Evolutionary conservation across 768 basidiomycete genomes (phyloP), one percentile per base, ranked within the genome.

Genomic region (Collybia mongolica): DNA sequence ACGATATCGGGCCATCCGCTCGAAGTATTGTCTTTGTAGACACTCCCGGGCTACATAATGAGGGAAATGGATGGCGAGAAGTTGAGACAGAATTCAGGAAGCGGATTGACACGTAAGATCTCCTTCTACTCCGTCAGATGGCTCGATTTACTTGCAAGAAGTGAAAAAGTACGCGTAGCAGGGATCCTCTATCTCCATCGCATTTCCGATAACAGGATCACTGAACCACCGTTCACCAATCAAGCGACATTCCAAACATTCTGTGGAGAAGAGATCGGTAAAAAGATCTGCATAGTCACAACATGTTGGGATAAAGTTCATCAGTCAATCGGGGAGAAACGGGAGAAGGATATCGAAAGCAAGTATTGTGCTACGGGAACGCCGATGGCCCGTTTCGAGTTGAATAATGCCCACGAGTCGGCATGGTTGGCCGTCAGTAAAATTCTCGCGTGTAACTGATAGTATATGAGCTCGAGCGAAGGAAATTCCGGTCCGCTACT

Each of bases 281-380:
- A 23, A 37, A 46, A 35, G 18, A 46, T 46, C 19, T 46, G 44
- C 37, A 23, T 46, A 36, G 37, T 37, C 15, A 46, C 44, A 22
- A 46, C 44, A 46, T 28, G 36, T 22, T 46, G 44, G 44, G 44
- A 46, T 46, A 20, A 17, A 36, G 44, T 46, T 11, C 5, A 23
- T 23, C 20, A 46, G n/a, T 32, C 35, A 23, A 12, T 37, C 24
- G 44, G 35, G 5, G 19, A 20, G 14, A 20, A 22, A n/a, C 44
- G 44, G 24, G 44, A 46, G 32, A 23, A 36, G 20, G 44, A 46
- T 23, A 46, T 46, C 14, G 37, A 24, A 11, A 37, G 18, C 8
- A 46, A 37, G 12, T 46, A 46, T 37, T 46, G 44, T 46, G 44
- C 19, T n/a, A 37, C 44, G 20, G 44, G 44, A 15, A 46, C 19